These are phyloP conservation scores for Eucalyptus pauciflora DNA, from an alignment of 345 rosid genomes.

Conservation along the genomic window DNA sequence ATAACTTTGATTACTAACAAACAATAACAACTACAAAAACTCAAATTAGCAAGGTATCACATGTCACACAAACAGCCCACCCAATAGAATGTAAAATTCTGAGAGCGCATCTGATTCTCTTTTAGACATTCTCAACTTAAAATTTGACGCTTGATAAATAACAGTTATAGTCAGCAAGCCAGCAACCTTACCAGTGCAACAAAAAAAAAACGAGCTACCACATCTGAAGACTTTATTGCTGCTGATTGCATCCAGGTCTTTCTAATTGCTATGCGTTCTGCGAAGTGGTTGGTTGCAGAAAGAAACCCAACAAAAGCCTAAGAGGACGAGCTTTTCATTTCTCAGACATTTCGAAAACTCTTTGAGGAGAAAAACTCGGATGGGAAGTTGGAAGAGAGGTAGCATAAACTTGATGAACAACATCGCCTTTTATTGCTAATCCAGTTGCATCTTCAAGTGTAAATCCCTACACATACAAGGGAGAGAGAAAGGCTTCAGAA, in stretches of 20 bases:
- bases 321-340: slow-evolving; percentile 72
- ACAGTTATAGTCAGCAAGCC: background rate
- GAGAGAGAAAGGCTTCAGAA: background rate
- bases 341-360: slow-evolving; percentile 68
- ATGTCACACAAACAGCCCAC: background rate
- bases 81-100: background rate
- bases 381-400: slow-evolving; percentile 86
- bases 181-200: slow-evolving; percentile 66
- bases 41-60: background rate
- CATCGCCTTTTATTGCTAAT: slow-evolving; percentile 67
- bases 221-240: slow-evolving; percentile 47
- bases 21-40: background rate
- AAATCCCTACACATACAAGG: slow-evolving; percentile 49
- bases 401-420: slow-evolving; percentile 79
- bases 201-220: slow-evolving; percentile 76
- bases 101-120: no score
- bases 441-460: slow-evolving; percentile 96
- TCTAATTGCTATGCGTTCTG: slow-evolving; percentile 93
- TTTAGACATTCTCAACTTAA: background rate
- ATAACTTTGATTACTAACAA: background rate
- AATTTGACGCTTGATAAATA: background rate
- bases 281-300: slow-evolving; percentile 92
- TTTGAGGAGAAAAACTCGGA: slow-evolving; percentile 86
- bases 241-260: slow-evolving; percentile 95
- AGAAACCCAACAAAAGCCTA: slow-evolving; percentile 76